Base-by-base conservation (phyloP, 2,329 filamentous ascomycete genomes). In the Chrysoporthe deuterocubensis region DNA sequence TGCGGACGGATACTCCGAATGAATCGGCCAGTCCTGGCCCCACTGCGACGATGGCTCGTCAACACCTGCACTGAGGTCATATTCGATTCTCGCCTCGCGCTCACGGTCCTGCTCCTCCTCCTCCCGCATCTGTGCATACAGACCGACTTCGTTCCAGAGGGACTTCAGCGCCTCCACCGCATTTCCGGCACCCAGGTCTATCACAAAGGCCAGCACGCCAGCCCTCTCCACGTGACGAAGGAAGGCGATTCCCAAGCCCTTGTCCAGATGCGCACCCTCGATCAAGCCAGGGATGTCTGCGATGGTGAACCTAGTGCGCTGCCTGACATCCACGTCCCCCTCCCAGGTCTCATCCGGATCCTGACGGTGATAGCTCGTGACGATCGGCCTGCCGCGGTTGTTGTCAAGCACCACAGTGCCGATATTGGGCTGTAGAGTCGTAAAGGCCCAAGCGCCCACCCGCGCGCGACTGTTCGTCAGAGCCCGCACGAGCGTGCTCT, bases 201-300 rank as follows among this genome's bases (percentile, higher is more conserved):
- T 81, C 62, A 99, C 95, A 75, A 99, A 99, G 0, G 94, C 94
- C 26, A 99, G 87, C 61, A 98, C 92, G 56, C 93, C 90, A 14
- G 96, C 96, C 57, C 96, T 91, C 81, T 99, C 96, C 61, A 99
- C 92, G 78, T 99, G 96, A 16, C 96, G 90, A 18, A 99, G 81
- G 78, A 99, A 99, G 56, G 92, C 93, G 56, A 97, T 89, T 0
- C 96, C 96, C 0, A 99, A 86, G 0, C 96, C 96, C 71, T 90
- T 91, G 79, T 99, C 94, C 9, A 97, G 85, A 79, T 98, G 95
- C 0, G 96, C 96, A 72, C 93, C 94, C 78, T 96, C 90, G 60
- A 99, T 93, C 69, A 99, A 83, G 1, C 96, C 96, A 1, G 96
- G 96, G 67, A 99, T 98, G 77, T 99, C 96, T 18, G 96, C 96